Evolutionary conservation across 1,284 basidiomycete genomes (phyloP), one percentile per base, ranked within the genome.

Genomic region (Ceratobasidium sp.): DNA sequence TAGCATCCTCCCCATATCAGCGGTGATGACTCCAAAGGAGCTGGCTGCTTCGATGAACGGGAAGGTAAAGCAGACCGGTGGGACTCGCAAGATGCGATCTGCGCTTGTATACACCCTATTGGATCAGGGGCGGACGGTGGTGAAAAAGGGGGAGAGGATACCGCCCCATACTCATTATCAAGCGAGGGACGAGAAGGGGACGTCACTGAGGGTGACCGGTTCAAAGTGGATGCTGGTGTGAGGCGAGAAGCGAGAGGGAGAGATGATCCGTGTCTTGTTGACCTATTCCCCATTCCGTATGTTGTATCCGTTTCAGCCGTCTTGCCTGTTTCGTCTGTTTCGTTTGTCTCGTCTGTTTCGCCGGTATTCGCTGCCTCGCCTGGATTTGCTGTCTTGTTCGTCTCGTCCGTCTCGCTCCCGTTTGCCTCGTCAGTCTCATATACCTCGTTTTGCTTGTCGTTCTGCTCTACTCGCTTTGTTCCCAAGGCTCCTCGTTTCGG

Each of bases 61-160:
- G 22, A 61, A 43, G 39, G 37, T n/a, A 2, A 22, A n/a, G 24
- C 22, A 5, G 51, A 13, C n/a, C 22, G 4, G 22, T 22, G 59
- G n/a, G 27, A 29, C 39, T n/a, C 22, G 22, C 9, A 41, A 22
- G n/a, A 16, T 3, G 22, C 59, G 59, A 27, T 1, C 13, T 13
- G 37, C 59, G 9, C 39, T 22, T 2, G 39, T 61, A 11, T 61
- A 61, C 39, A 61, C 59, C 8, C 59, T 61, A 1, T 27, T 61
- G 39, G 59, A 61, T 11, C 1, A 22, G 39, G 39, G 43, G 22
- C 37, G 59, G 59, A 43, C 59, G 39, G 59, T 61, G 13, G 22
- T 61, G 39, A 9, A 61, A 11, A 61, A 43, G 59, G 59, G 59
- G 2, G 39, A 61, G 39, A 19, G 11, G 37, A 61, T 61, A n/a